Conservation (phyloP, 495 filamentous ascomycete species). For the Neurospora discreta region DNA sequence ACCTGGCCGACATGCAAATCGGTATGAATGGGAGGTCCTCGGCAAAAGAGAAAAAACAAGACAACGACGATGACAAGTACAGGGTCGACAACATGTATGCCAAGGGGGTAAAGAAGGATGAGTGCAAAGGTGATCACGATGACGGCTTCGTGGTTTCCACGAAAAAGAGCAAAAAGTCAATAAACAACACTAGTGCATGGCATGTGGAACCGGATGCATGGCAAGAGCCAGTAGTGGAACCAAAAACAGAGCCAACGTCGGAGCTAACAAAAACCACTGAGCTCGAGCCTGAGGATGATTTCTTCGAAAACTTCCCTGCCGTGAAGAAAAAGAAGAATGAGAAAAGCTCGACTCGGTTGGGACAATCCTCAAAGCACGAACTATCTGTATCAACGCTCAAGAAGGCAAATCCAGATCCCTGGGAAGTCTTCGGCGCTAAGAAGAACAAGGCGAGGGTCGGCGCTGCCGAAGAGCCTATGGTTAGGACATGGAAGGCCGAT, state of each 20-base stretch:
- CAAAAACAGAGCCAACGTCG: conserved; percentile 22
- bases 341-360: conserved; percentile 9
- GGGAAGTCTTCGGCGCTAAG: conserved; percentile 3
- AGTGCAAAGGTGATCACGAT: conserved; percentile 17
- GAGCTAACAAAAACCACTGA: conserved; percentile 8
- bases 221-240: conserved; percentile 12
- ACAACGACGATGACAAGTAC: conserved; percentile 9
- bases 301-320: conserved; percentile 9
- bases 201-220: conserved; percentile 19
- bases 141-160: conserved; percentile 19
- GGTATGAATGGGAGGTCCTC: not conserved
- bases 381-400: not conserved
- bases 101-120: conserved; percentile 6
- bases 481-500: conserved; percentile 4
- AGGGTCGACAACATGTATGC: conserved; percentile 6
- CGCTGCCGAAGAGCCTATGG: conserved; percentile 5
- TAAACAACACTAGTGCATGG: conserved; percentile 19
- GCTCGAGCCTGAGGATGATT: conserved; percentile 7
- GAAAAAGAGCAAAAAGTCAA: conserved; percentile 29
- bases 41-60: not conserved
- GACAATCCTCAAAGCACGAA: conserved; percentile 6
- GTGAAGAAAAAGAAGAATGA: conserved; percentile 17
- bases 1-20: not conserved
- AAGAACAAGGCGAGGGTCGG: conserved; percentile 26
- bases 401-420: conserved; percentile 1